A percentile compares a stretch with the other conserved stretches of the same genome.
phyloP scores from a whole-genome alignment of 305 asterid species.

The Andrographis paniculata region DNA sequence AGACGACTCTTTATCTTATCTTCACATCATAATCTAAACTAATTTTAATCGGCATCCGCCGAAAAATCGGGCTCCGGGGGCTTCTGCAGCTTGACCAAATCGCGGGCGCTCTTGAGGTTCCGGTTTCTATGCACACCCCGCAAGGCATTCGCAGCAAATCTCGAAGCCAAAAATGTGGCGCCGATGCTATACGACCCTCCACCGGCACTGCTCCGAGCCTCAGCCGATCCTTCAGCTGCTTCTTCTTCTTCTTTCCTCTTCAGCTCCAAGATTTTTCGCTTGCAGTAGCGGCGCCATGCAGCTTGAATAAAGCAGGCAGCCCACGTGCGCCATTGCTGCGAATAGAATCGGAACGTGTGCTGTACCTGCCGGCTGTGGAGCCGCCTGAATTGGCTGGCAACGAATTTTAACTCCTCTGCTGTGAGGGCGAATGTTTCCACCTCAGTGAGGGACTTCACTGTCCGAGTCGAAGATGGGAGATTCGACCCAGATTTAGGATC shows the following conservation, averaged over 20 bases:
- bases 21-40: too few relatives aligned
- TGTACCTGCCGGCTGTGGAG: conserved; percentile 99
- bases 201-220: conserved; percentile 31
- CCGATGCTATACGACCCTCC: conserved; percentile 76
- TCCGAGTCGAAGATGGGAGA: conserved; percentile 92
- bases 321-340: conserved; percentile 99
- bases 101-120: conserved; percentile 79
- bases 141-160: conserved; percentile 92
- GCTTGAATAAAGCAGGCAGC: conserved; percentile 98
- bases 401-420: conserved; percentile 90
- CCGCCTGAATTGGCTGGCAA: conserved; percentile 93
- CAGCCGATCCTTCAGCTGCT: conserved; percentile 37
- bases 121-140: conserved; percentile 93
- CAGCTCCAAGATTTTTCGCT: conserved; percentile 63
- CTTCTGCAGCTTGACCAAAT: conserved; percentile 81
- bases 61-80: conserved; percentile 98
- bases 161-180: conserved; percentile 80
- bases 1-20: too few relatives aligned
- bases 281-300: conserved; percentile 92
- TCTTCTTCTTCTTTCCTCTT: conserved; percentile 85
- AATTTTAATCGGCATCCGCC: conserved; percentile 68
- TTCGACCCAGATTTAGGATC: conserved; percentile 91
- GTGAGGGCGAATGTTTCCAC: conserved; percentile 93
- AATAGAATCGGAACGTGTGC: conserved; percentile 97
- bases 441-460: conserved; percentile 78